phyloP scores from a whole-genome alignment of 2,329 filamentous ascomycete species.

The Diaporthe citri region DNA sequence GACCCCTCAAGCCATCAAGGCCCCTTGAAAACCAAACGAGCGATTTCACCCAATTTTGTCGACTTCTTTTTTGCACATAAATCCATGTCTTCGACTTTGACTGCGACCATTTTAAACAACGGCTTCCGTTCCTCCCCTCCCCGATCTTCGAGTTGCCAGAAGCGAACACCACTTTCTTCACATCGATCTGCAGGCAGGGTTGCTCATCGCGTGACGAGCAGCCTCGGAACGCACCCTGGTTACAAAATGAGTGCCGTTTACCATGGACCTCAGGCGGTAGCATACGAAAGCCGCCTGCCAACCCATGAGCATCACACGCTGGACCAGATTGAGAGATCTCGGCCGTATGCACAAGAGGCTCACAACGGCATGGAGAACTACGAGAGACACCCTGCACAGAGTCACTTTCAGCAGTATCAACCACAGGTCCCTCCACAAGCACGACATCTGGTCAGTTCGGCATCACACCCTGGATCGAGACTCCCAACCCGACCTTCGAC shows the following conservation, averaged over 20 bases:
- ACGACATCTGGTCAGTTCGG: conserved; percentile 20
- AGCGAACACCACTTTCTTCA: conserved; percentile 6
- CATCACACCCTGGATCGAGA: conserved; percentile 44
- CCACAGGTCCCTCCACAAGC: conserved; percentile 23
- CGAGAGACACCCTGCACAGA: conserved; percentile 30
- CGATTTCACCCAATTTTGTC: background rate
- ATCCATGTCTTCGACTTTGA: conserved; percentile 39
- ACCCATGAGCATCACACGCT: conserved; percentile 32
- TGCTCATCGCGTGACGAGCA: background rate
- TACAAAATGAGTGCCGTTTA: conserved; percentile 39
- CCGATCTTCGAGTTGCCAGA: conserved; percentile 32
- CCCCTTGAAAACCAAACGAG: conserved; percentile 3
- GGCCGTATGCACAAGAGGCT: conserved; percentile 31
- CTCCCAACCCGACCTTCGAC: conserved; percentile 54
- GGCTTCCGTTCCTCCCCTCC: conserved; percentile 36
- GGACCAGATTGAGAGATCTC: conserved; percentile 34
- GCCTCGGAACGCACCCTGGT: conserved; percentile 15
- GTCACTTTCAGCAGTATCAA: conserved; percentile 35
- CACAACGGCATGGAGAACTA: conserved; percentile 35
- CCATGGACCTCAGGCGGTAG: conserved; percentile 38
- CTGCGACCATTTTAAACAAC: conserved; percentile 34
- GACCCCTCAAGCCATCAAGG: conserved; percentile 4
- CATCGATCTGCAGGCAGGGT: conserved; percentile 5
- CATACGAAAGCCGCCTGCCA: conserved; percentile 34
- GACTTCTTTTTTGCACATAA: conserved; percentile 1